These are phyloP conservation scores for Monosporascus ibericus DNA, from an alignment of 2,329 filamentous ascomycete genomes.

Conservation along the genomic window DNA sequence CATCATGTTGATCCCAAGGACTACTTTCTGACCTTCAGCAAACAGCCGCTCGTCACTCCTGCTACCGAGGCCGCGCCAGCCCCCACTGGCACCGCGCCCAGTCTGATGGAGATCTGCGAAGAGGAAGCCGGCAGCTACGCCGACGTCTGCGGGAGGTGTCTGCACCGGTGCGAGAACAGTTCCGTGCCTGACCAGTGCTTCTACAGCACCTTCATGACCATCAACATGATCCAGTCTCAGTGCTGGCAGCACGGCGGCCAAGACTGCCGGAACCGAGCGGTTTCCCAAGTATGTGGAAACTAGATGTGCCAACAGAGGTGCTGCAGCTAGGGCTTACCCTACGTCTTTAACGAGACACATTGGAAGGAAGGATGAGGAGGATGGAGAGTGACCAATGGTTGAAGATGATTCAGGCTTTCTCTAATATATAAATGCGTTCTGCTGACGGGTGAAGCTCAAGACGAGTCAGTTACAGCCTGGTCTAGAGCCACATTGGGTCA, in stretches of 20 bases:
- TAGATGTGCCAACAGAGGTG: neutral
- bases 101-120: conserved; percentile 13
- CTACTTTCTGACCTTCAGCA: conserved; percentile 3
- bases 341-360: too few relatives aligned
- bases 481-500: too few relatives aligned
- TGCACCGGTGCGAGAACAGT: conserved; percentile 7
- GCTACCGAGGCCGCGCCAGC: conserved; percentile 1
- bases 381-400: too few relatives aligned
- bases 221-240: conserved; percentile 13
- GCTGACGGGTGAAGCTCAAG: too few relatives aligned
- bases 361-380: too few relatives aligned
- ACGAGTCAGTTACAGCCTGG: too few relatives aligned
- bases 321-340: too few relatives aligned
- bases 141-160: conserved; percentile 11
- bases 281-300: conserved; percentile 10
- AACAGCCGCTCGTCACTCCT: neutral
- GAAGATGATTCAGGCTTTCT: too few relatives aligned
- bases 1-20: neutral
- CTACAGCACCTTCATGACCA: conserved; percentile 10
- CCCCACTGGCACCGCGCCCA: conserved; percentile 4
- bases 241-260: conserved; percentile 13
- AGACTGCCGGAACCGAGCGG: conserved; percentile 9
- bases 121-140: conserved; percentile 8
- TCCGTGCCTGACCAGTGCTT: conserved; percentile 9
- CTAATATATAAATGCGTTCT: too few relatives aligned